Base-by-base conservation (phyloP, 352 stramenopile genomes). In the Phytophthora uliginosa region DNA sequence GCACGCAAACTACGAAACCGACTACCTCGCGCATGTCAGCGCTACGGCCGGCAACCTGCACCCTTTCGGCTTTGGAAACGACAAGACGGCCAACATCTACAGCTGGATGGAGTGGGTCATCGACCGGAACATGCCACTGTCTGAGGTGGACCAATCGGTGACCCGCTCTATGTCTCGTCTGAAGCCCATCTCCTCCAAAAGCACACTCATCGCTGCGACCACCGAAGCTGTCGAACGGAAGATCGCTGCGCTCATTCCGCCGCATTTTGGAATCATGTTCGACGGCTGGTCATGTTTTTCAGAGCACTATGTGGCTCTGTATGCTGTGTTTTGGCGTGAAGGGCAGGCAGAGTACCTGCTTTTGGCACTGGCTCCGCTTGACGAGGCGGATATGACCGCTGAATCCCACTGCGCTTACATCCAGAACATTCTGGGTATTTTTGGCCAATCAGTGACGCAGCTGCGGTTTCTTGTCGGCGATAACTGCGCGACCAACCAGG, bases 61-160 rank as follows among this genome's bases (percentile, higher is more conserved):
- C n/a, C 20, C 33, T 7, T 51, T 22, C 34, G 38, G 42, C 22
- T 63, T 63, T 31, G 40, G 47, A 1, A 55, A 47, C 42, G 24
- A 6, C 17, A 28, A 54, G 6, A 20, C 31, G 0, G 22, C 17
- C 3, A 42, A 63, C 17, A 47, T 63, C 7, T 63, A 55, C 42
- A 28, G 17, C 28, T 52, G 47, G 59, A 17, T 66, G 33, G 20
- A 22, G 18, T 64, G 57, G 57, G 57, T 66, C 31, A 34, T 67
- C 33, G 51, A 59, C 10, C 33, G 60, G 20, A 60, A 69, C 53
- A 61, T 62, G 52, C 40, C 28, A 17, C 52, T 66, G 31, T 48
- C 38, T 63, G 63, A 63, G 63, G 63, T 63, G 4, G 54, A 63
- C 45, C 13, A 64, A n/a, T 45, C 45, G 9, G n/a, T 52, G 18